phyloP scores from a whole-genome alignment of 768 basidiomycete species.

The Coprinopsis strossmayeri region DNA sequence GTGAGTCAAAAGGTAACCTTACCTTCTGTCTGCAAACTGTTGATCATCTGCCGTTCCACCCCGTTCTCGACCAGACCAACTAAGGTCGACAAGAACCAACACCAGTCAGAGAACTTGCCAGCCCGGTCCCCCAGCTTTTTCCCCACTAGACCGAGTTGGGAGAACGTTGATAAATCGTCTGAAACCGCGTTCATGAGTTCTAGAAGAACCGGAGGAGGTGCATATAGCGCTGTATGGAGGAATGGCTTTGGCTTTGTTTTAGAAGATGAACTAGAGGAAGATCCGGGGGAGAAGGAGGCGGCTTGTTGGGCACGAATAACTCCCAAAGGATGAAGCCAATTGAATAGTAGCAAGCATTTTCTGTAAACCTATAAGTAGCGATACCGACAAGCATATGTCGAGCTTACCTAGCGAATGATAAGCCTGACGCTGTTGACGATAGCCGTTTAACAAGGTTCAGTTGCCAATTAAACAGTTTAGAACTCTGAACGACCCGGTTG shows the following conservation, averaged over 20 bases:
- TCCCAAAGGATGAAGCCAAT: constrained; percentile 76
- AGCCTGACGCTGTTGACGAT: constrained; percentile 52
- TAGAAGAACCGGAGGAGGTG: constrained; percentile 76
- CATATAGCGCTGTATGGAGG: constrained; percentile 67
- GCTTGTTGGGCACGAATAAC: constrained; percentile 65
- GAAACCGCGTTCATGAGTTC: constrained; percentile 70
- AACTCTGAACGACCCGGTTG: constrained; percentile 40
- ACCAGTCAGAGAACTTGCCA: constrained; percentile 75
- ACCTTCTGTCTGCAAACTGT: constrained; percentile 60
- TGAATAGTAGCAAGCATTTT: constrained; percentile 76
- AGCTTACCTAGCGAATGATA: constrained; percentile 67
- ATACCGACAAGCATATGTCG: constrained; percentile 4
- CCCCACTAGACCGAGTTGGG: constrained; percentile 62
- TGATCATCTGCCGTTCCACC: constrained; percentile 69
- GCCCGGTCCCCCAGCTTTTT: constrained; percentile 61
- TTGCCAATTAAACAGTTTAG: constrained; percentile 46
- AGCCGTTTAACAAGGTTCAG: constrained; percentile 52
- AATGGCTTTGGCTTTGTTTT: constrained; percentile 61
- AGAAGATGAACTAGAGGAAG: constrained; percentile 24
- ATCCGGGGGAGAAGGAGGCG: constrained; percentile 51
- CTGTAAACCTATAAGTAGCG: constrained; percentile 28
- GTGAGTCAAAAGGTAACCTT: constrained; percentile 10
- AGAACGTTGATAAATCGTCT: constrained; percentile 77
- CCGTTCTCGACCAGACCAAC: constrained; percentile 81
- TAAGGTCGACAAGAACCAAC: constrained; percentile 76